Conservation (phyloP, 768 basidiomycete genomes). For the Tulasnella calospora region DNA sequence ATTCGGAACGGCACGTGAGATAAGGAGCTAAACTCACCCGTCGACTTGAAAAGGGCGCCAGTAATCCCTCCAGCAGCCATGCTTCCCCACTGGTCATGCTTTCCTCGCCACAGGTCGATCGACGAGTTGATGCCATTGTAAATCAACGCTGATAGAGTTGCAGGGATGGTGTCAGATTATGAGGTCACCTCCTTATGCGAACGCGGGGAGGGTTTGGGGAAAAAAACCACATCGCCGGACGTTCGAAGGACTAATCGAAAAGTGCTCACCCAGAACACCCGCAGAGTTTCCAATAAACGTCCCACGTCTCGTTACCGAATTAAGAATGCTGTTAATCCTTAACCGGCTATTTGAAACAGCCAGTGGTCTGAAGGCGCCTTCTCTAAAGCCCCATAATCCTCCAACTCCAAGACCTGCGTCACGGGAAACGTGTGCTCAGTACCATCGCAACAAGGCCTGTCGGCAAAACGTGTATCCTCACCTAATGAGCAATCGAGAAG, state of each 20-base stretch:
- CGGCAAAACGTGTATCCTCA: slow-evolving; percentile 23
- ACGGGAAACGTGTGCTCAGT: slow-evolving; percentile 4
- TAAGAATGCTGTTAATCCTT: slow-evolving; percentile 94
- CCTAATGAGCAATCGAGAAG: slow-evolving; percentile 35
- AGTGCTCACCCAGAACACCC: slow-evolving; percentile 83
- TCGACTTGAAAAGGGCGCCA: slow-evolving; percentile 88
- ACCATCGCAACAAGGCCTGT: slow-evolving; percentile 9
- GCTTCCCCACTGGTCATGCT: slow-evolving; percentile 86
- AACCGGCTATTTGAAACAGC: slow-evolving; percentile 80
- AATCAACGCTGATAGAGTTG: slow-evolving; percentile 62
- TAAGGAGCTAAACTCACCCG: slow-evolving; percentile 56
- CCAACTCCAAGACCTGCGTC: slow-evolving; percentile 86
- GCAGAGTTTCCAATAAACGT: slow-evolving; percentile 98
- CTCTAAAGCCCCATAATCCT: slow-evolving; percentile 92
- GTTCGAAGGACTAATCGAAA: background rate
- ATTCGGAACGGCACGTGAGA: slow-evolving; percentile 28
- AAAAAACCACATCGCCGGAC: background rate
- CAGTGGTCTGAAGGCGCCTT: slow-evolving; percentile 83
- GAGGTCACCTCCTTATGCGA: background rate
- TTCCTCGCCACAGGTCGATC: slow-evolving; percentile 81
- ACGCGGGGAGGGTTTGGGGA: background rate
- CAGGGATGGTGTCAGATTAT: background rate
- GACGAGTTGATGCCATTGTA: slow-evolving; percentile 97
- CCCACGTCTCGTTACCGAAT: slow-evolving; percentile 93
- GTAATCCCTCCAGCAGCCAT: slow-evolving; percentile 89